Percentiles rank a stretch among this genome's conserved stretches.
phyloP scores from a whole-genome alignment of 352 stramenopile genomes.

The Pythium plurisporium region DNA sequence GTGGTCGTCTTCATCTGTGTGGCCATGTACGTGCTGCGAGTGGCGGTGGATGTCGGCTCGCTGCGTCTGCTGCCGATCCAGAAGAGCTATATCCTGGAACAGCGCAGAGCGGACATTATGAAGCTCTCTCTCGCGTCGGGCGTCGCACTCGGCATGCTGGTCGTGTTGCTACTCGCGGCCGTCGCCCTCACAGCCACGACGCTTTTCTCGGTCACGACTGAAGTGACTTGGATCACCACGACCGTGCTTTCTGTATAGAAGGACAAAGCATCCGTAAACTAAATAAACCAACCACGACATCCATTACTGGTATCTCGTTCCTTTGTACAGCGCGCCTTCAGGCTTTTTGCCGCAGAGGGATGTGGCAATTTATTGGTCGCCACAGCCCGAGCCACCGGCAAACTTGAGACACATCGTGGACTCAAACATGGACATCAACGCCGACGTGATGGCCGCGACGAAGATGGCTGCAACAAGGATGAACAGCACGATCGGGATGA shows the following conservation, averaged over 20 bases:
- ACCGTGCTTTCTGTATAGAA: neutral
- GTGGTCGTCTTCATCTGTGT: neutral
- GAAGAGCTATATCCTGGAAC: neutral
- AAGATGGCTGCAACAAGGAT: conserved; percentile 6
- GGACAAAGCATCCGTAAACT: too few relatives aligned
- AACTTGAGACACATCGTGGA: conserved; percentile 26
- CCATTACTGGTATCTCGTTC: too few relatives aligned
- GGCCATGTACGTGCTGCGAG: neutral
- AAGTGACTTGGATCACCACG: neutral
- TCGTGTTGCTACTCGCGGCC: neutral
- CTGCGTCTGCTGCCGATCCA: conserved; percentile 1
- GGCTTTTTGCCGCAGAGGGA: too few relatives aligned
- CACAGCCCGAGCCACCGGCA: conserved; percentile 18
- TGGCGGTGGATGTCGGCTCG: neutral
- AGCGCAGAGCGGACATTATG: neutral
- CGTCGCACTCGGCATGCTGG: neutral
- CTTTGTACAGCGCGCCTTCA: too few relatives aligned
- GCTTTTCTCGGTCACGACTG: neutral
- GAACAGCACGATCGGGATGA: conserved; percentile 21
- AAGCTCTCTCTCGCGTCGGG: neutral
- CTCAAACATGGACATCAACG: conserved; percentile 19
- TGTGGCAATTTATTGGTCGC: too few relatives aligned
- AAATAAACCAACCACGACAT: too few relatives aligned
- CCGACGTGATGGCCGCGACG: conserved; percentile 16
- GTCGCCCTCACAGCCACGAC: neutral